phyloP scores from a whole-genome alignment of 495 filamentous ascomycete genomes.

The Antarctomyces pellizariae region DNA sequence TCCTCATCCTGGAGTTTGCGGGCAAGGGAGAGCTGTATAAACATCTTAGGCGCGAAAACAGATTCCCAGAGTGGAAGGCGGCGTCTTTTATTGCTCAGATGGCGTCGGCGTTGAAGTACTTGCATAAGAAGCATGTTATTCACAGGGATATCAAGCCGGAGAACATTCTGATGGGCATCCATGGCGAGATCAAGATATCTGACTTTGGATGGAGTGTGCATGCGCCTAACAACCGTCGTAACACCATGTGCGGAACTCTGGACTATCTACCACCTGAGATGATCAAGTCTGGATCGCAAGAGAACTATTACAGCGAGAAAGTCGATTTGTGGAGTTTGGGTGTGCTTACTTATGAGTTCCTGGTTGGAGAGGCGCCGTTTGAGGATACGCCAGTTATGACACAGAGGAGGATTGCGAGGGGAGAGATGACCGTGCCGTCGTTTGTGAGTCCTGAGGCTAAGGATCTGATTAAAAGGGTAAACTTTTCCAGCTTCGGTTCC shows the following conservation, averaged over 20 bases:
- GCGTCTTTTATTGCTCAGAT: conserved; percentile 97
- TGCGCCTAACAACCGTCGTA: conserved; percentile 78
- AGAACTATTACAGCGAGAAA: conserved; percentile 82
- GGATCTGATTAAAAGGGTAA: conserved; percentile 79
- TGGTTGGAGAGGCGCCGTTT: conserved; percentile 89
- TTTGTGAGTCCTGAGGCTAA: conserved; percentile 80
- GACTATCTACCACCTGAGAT: conserved; percentile 98
- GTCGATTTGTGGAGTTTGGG: conserved; percentile 92
- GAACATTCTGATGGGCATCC: conserved; percentile 91
- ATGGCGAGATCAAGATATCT: conserved; percentile 95
- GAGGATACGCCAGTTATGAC: conserved; percentile 93
- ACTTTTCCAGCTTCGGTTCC: conserved; percentile 5
- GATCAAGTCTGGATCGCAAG: conserved; percentile 54
- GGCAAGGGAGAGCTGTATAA: conserved; percentile 94
- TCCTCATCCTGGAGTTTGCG: conserved; percentile 89
- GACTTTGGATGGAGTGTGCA: conserved; percentile 99
- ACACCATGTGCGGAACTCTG: conserved; percentile 92
- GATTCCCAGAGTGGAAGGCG: conserved; percentile 89
- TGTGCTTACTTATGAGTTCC: conserved; percentile 87
- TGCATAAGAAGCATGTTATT: conserved; percentile 96
- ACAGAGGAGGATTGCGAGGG: conserved; percentile 65
- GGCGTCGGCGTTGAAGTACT: conserved; percentile 74
- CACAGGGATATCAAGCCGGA: conserved; percentile 98
- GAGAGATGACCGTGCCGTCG: conserved; percentile 77
- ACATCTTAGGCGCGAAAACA: conserved; percentile 66